A percentile compares a stretch with the other conserved stretches of the same genome.
Conservation (phyloP, 1,284 basidiomycete species). For the Heterobasidion parviporum region DNA sequence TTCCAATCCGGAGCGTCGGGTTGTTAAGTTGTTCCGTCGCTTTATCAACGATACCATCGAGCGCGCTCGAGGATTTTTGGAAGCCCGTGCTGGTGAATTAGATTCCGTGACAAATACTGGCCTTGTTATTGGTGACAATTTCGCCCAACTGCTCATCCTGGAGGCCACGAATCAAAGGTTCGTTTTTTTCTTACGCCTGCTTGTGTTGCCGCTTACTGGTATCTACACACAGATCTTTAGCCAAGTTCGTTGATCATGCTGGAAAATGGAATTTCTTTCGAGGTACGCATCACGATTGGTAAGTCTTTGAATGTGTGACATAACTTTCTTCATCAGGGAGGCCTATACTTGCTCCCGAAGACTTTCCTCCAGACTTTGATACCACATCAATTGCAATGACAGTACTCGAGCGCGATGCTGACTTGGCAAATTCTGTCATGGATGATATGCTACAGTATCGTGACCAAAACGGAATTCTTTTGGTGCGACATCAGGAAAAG, state of each 20-base stretch:
- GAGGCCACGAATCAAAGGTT: slow-evolving; percentile 40
- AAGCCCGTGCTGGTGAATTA: slow-evolving; percentile 29
- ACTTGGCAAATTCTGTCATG: slow-evolving; percentile 34
- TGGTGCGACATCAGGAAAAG: too few species aligned
- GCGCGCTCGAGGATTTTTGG: slow-evolving; percentile 21
- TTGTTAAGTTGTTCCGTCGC: too few species aligned
- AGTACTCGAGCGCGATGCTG: slow-evolving; percentile 25
- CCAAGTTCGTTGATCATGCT: slow-evolving; percentile 31
- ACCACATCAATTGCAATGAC: slow-evolving; percentile 43
- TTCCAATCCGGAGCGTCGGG: too few species aligned
- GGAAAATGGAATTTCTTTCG: slow-evolving; percentile 48
- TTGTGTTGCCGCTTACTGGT: not conserved
- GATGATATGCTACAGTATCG: slow-evolving; percentile 44
- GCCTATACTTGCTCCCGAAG: too few species aligned
- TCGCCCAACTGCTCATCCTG: slow-evolving; percentile 46
- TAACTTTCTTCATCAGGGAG: too few species aligned
- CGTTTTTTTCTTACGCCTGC: slow-evolving; percentile 6
- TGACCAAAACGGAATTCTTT: slow-evolving; percentile 41
- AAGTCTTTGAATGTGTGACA: slow-evolving; percentile 17
- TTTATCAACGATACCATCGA: too few species aligned
- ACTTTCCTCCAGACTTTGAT: slow-evolving; percentile 17
- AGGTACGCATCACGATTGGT: slow-evolving; percentile 16
- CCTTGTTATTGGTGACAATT: slow-evolving; percentile 38
- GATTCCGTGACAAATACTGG: slow-evolving; percentile 37
- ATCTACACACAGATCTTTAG: slow-evolving; percentile 22